A percentile compares a stretch with the other conserved stretches of the same genome.
These are phyloP conservation scores for Neurospora pannonica DNA, from an alignment of 495 filamentous ascomycete genomes.

Conservation along the genomic window DNA sequence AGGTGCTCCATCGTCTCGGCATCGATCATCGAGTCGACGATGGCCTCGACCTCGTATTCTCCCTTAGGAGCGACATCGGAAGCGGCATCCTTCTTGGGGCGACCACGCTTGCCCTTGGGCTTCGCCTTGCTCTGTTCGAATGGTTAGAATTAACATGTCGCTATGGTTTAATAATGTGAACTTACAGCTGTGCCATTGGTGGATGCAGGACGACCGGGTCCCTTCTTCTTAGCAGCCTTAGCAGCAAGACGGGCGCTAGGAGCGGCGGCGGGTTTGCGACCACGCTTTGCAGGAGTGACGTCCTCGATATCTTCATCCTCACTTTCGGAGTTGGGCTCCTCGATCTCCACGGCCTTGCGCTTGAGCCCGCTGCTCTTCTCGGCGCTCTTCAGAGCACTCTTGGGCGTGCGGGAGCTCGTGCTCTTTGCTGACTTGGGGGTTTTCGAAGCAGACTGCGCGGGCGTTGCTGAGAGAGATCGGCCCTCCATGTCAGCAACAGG, in stretches of 20 bases:
- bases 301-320: background rate
- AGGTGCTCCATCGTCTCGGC: constrained; percentile 21
- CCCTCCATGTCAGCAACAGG: constrained; percentile 3
- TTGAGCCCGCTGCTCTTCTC: constrained; percentile 15
- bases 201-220: constrained; percentile 6
- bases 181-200: constrained; percentile 13
- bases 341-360: constrained; percentile 13
- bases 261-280: constrained; percentile 10
- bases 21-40: constrained; percentile 22
- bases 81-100: constrained; percentile 9
- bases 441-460: constrained; percentile 8
- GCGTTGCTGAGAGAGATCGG: constrained; percentile 2
- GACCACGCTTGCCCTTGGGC: constrained; percentile 10
- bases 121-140: constrained; percentile 4
- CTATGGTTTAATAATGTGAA: background rate
- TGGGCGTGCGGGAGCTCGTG: background rate
- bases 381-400: background rate
- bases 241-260: constrained; percentile 19
- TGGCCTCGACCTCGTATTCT: constrained; percentile 31
- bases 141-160: background rate
- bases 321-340: constrained; percentile 1
- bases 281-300: constrained; percentile 7
- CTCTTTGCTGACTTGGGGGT: constrained; percentile 15
- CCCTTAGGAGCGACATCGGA: constrained; percentile 7
- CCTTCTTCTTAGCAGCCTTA: constrained; percentile 14